phyloP scores from a whole-genome alignment of 306 rosid species.

The Fragaria vesca region DNA sequence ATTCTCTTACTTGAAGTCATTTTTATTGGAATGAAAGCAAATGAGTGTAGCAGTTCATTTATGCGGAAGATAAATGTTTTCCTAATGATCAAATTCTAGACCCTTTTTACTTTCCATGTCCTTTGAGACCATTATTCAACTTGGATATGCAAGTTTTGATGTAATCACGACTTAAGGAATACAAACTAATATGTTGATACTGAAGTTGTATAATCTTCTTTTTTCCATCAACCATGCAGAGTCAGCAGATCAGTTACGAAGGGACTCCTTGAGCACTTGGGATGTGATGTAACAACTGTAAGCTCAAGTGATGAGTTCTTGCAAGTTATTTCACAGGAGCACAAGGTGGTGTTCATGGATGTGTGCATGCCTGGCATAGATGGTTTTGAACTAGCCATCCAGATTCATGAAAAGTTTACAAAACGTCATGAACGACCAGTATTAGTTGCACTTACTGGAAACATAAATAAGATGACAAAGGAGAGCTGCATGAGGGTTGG shows the following conservation, averaged over 20 bases:
- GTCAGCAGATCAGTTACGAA: conserved; percentile 79
- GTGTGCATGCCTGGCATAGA: conserved; percentile 55
- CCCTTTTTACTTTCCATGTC: background rate
- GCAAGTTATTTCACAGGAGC: conserved; percentile 58
- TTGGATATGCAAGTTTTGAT: background rate
- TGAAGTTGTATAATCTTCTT: background rate
- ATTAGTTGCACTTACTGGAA: conserved; percentile 72
- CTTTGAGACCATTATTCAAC: background rate
- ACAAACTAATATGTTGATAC: background rate
- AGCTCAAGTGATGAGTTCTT: conserved; percentile 71
- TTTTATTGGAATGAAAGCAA: background rate
- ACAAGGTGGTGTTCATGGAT: conserved; percentile 80
- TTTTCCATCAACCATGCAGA: conserved; percentile 38
- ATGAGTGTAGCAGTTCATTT: background rate
- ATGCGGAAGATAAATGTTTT: background rate
- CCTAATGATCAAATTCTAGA: background rate
- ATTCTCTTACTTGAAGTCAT: background rate
- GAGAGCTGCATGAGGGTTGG: conserved; percentile 85
- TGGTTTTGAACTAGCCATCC: conserved; percentile 60
- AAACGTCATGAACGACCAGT: conserved; percentile 73
- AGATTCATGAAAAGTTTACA: conserved; percentile 58
- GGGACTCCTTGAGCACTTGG: conserved; percentile 83
- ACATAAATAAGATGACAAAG: conserved; percentile 63
- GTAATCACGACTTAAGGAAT: background rate
- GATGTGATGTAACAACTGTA: conserved; percentile 72